Evolutionary conservation across 2,329 filamentous ascomycete species (phyloP).

Genomic region (Sclerotinia sclerotiorum): DNA sequence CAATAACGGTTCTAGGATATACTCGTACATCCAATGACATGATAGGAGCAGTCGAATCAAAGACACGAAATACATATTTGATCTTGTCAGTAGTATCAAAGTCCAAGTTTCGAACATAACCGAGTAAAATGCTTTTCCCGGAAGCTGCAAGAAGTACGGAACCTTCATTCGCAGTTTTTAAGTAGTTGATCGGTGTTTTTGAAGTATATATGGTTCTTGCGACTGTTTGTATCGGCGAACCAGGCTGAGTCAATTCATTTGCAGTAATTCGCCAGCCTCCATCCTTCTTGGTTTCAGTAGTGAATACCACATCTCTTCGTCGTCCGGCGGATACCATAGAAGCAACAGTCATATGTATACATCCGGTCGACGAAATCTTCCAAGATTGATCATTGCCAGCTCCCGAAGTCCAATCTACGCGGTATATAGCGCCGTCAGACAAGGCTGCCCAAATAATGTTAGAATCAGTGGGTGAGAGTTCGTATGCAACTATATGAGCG

Average conservation of each 20-base stretch:
- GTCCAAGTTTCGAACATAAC: conserved; percentile 46
- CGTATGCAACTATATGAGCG: conserved; percentile 43
- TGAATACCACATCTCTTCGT: conserved; percentile 41
- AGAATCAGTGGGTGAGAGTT: conserved; percentile 46
- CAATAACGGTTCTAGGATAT: conserved; percentile 34
- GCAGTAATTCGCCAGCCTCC: conserved; percentile 41
- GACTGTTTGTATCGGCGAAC: conserved; percentile 36
- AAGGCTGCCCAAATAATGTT: conserved; percentile 60
- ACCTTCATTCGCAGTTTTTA: conserved; percentile 54
- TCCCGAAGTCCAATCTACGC: conserved; percentile 58
- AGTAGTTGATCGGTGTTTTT: conserved; percentile 46
- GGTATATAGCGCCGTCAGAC: conserved; percentile 57
- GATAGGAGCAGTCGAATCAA: conserved; percentile 62
- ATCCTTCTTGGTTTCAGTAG: conserved; percentile 38
- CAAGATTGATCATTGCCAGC: conserved; percentile 47
- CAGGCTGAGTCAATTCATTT: conserved; percentile 40
- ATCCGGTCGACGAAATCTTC: conserved; percentile 39
- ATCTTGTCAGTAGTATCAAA: conserved; percentile 45
- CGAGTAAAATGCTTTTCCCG: conserved; percentile 59
- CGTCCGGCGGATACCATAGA: conserved; percentile 40
- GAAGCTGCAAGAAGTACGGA: conserved; percentile 58
- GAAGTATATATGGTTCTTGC: conserved; percentile 46
- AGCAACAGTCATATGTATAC: conserved; percentile 41
- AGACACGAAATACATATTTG: conserved; percentile 57
- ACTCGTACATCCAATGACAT: conserved; percentile 64